Evolutionary conservation across 495 filamentous ascomycete genomes (phyloP).

Genomic region (Aspergillus saccharolyticus): DNA sequence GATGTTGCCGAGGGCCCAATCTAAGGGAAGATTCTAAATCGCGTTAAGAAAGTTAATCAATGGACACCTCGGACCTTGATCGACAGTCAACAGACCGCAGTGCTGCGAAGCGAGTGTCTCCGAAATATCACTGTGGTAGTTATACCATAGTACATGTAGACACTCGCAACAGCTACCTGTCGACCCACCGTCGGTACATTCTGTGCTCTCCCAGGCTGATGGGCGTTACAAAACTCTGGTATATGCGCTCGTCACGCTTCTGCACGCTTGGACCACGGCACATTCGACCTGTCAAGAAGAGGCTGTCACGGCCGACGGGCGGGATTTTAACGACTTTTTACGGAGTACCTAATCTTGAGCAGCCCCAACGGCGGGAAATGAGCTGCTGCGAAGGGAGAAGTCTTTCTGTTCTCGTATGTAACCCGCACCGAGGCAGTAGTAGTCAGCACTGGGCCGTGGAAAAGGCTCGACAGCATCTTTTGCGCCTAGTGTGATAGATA

Average conservation of each 20-base stretch:
- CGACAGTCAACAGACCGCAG: neutral
- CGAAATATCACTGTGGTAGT: neutral
- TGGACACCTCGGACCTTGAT: neutral
- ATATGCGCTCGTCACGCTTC: constrained; percentile 6
- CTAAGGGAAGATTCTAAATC: neutral
- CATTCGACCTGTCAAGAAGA: constrained; percentile 10
- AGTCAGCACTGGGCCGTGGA: too few relatives aligned
- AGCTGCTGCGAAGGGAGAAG: neutral
- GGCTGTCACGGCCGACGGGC: constrained; percentile 8
- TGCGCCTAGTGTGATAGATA: too few relatives aligned
- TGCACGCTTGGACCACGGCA: constrained; percentile 13
- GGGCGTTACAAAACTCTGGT: constrained; percentile 5
- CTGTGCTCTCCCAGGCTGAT: neutral
- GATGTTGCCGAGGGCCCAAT: neutral
- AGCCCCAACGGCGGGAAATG: neutral
- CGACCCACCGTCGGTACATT: neutral
- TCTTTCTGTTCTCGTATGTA: too few relatives aligned
- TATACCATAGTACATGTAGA: neutral
- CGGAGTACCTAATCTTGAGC: neutral
- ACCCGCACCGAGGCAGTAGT: neutral
- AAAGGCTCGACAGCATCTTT: too few relatives aligned
- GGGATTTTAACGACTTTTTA: neutral
- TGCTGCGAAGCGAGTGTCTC: neutral
- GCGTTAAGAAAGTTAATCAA: neutral
- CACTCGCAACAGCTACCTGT: neutral